These are phyloP conservation scores for Dactylellina parvicollis DNA, from an alignment of 2,329 filamentous ascomycete genomes.

Conservation along the genomic window DNA sequence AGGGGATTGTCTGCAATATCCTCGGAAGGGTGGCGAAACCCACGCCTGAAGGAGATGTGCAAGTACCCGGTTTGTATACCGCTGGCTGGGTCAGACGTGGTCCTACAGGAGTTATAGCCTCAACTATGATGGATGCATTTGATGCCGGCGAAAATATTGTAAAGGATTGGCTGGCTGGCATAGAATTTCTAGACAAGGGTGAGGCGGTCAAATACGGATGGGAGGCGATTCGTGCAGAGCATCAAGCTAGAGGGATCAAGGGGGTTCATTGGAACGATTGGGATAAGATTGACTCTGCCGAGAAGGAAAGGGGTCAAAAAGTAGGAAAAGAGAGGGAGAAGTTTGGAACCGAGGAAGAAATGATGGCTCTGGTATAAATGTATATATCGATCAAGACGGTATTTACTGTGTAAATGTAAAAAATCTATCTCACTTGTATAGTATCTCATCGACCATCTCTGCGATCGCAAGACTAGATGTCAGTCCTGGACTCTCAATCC, in stretches of 20 bases:
- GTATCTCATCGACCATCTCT: slow-evolving; percentile 54
- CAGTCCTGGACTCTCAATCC: slow-evolving; percentile 64
- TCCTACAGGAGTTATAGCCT: slow-evolving; percentile 93
- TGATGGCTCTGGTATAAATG: slow-evolving; percentile 57
- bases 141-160: slow-evolving; percentile 83
- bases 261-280: slow-evolving; percentile 86
- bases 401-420: slow-evolving; percentile 2
- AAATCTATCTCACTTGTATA: slow-evolving; percentile 41
- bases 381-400: slow-evolving; percentile 4
- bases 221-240: slow-evolving; percentile 75
- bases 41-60: slow-evolving; percentile 62
- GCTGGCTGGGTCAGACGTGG: slow-evolving; percentile 97
- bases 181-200: slow-evolving; percentile 57
- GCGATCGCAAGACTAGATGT: slow-evolving; percentile 55
- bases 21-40: slow-evolving; percentile 73
- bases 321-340: slow-evolving; percentile 82
- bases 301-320: slow-evolving; percentile 72
- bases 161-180: slow-evolving; percentile 72
- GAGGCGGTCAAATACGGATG: slow-evolving; percentile 71
- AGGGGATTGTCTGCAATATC: slow-evolving; percentile 85
- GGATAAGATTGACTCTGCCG: slow-evolving; percentile 82
- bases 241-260: slow-evolving; percentile 67
- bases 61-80: slow-evolving; percentile 82
- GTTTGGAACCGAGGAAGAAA: slow-evolving; percentile 61
- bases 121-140: slow-evolving; percentile 95